Evolutionary conservation across 169 alveolate species (phyloP).

Genomic region (Ophryocystis elektroscirrha): DNA sequence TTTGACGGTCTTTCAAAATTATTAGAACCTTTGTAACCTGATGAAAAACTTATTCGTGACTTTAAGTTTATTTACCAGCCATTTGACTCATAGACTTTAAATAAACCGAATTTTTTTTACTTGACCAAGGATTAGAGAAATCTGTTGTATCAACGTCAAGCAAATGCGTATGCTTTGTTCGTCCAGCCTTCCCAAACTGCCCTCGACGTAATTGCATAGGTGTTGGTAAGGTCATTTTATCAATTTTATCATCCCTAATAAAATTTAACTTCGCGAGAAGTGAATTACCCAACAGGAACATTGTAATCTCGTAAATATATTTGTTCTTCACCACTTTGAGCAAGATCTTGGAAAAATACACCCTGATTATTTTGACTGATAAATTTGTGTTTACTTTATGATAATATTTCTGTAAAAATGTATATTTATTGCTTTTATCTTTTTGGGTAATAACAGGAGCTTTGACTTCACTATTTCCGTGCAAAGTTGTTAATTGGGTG

Average conservation of each 20-base stretch:
- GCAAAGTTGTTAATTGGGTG: neutral
- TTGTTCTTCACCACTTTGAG: conserved; percentile 50
- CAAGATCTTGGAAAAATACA: conserved; percentile 52
- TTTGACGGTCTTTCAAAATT: too few species aligned
- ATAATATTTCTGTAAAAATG: conserved; percentile 53
- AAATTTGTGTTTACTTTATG: conserved; percentile 21
- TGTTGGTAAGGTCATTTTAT: conserved; percentile 41
- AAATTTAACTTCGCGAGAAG: neutral
- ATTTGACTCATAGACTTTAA: too few species aligned
- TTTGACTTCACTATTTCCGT: neutral
- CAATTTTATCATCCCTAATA: conserved; percentile 39
- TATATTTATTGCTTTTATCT: conserved; percentile 27
- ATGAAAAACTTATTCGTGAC: too few species aligned
- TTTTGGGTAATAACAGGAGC: conserved; percentile 15
- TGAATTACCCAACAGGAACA: conserved; percentile 42
- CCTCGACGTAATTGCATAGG: conserved; percentile 54
- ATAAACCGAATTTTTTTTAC: conserved; percentile 9
- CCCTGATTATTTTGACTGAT: conserved; percentile 24
- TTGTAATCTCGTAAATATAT: conserved; percentile 44
- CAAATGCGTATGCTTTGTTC: conserved; percentile 71
- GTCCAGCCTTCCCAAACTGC: conserved; percentile 65
- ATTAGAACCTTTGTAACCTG: too few species aligned
- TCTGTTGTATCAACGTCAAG: conserved; percentile 76
- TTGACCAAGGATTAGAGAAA: conserved; percentile 37
- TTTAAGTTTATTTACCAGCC: too few species aligned